phyloP scores from a whole-genome alignment of 1,284 basidiomycete species.

The Trichosporon sp. region DNA sequence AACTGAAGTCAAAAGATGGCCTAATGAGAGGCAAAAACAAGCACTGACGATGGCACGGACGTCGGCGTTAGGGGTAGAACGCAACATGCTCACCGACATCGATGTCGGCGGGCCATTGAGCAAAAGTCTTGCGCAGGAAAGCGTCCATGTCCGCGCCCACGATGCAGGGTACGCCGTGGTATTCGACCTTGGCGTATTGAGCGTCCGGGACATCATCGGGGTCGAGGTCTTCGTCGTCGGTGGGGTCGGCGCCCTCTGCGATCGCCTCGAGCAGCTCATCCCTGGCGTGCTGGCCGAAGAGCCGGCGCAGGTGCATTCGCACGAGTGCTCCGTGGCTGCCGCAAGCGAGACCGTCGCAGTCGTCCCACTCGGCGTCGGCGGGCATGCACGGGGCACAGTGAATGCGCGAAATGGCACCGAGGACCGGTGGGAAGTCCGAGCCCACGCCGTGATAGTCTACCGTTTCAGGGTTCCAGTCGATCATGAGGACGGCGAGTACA shows the following conservation, averaged over 20 bases:
- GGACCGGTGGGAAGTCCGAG: slow-evolving; percentile 12
- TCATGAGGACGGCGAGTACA: slow-evolving; percentile 13
- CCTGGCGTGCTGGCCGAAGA: slow-evolving; percentile 5
- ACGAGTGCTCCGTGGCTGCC: slow-evolving; percentile 10
- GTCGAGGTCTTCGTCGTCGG: slow-evolving; percentile 18
- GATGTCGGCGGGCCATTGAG: slow-evolving; percentile 10
- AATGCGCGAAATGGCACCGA: slow-evolving; percentile 9
- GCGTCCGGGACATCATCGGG: slow-evolving; percentile 13
- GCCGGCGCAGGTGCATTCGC: slow-evolving; percentile 15
- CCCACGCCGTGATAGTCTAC: slow-evolving; percentile 13
- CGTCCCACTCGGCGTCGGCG: not conserved
- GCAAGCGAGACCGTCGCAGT: not conserved
- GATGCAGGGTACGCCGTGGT: slow-evolving; percentile 16
- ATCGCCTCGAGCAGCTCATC: slow-evolving; percentile 17
- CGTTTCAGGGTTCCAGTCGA: slow-evolving; percentile 13
- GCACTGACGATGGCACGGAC: too few relatives aligned
- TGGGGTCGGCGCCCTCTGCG: slow-evolving; percentile 18
- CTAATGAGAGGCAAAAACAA: not conserved
- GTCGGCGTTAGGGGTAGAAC: too few relatives aligned
- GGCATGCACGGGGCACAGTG: slow-evolving; percentile 10
- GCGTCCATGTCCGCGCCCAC: slow-evolving; percentile 3
- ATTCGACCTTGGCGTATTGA: slow-evolving; percentile 5
- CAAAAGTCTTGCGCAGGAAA: slow-evolving; percentile 14
- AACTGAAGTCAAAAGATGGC: not conserved
- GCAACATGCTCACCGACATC: slow-evolving; percentile 8